Percentiles rank a stretch among this genome's conserved stretches.
These are phyloP conservation scores for Anthracocystis walkeri DNA, from an alignment of 1,284 basidiomycete genomes.

Conservation along the genomic window DNA sequence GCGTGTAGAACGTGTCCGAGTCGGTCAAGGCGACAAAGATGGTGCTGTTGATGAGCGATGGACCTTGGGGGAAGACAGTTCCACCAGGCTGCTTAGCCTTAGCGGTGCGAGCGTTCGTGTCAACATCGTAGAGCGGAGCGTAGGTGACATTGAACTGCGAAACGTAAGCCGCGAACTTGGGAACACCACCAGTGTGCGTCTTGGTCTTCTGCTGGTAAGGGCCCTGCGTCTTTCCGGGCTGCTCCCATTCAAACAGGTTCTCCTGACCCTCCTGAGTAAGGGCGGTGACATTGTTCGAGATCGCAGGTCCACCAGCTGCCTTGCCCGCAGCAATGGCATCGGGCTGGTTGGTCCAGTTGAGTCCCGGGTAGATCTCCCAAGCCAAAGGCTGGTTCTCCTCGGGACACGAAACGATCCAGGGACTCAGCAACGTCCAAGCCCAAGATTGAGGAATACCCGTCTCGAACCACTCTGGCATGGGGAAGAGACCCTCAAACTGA, in stretches of 20 bases:
- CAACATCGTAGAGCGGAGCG: conserved; percentile 50
- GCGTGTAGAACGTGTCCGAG: conserved; percentile 41
- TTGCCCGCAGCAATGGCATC: conserved; percentile 45
- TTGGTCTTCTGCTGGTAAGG: conserved; percentile 56
- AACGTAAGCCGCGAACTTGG: conserved; percentile 56
- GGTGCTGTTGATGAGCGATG: conserved; percentile 51
- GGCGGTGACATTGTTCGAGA: conserved; percentile 58
- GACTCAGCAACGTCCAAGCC: conserved; percentile 59
- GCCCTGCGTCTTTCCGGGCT: conserved; percentile 48
- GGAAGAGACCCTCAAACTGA: conserved; percentile 51
- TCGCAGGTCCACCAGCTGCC: conserved; percentile 48
- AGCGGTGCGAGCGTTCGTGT: conserved; percentile 42
- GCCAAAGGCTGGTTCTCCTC: conserved; percentile 47
- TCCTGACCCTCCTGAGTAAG: conserved; percentile 47
- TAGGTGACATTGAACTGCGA: conserved; percentile 61
- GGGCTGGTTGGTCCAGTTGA: conserved; percentile 53
- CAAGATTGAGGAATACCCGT: conserved; percentile 58
- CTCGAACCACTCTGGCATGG: conserved; percentile 57
- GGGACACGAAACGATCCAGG: conserved; percentile 53
- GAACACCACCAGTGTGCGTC: conserved; percentile 40
- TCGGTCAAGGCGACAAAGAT: conserved; percentile 55
- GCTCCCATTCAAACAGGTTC: conserved; percentile 46
- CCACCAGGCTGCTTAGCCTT: conserved; percentile 55
- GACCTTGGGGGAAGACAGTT: conserved; percentile 30
- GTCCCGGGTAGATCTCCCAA: conserved; percentile 58